Conservation (phyloP, 2,329 filamentous ascomycete genomes). For the Graphilbum sp. region DNA sequence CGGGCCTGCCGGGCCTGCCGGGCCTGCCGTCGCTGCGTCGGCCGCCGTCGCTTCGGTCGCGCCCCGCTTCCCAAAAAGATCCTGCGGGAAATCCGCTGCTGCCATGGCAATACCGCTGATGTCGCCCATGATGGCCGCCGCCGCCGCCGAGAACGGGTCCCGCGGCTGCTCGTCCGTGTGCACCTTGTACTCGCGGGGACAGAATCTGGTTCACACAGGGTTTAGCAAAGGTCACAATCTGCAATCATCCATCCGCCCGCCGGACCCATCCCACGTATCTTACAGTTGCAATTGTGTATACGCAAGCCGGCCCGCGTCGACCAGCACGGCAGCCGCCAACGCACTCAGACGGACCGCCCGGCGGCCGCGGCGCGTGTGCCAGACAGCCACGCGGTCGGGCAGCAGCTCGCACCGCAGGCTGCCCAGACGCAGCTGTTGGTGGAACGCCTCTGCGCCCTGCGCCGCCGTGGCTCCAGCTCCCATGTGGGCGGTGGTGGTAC, state of each 20-base stretch:
- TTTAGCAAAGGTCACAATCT: not conserved
- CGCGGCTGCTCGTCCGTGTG: slow-evolving; percentile 60
- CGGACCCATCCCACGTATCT: not conserved
- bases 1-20: no score
- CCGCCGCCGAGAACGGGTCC: slow-evolving; percentile 64
- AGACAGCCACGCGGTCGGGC: slow-evolving; percentile 53
- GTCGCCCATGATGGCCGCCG: slow-evolving; percentile 68
- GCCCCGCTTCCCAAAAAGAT: slow-evolving; percentile 24
- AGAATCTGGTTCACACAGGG: slow-evolving; percentile 6
- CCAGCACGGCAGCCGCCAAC: slow-evolving; percentile 52
- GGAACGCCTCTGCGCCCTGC: slow-evolving; percentile 48
- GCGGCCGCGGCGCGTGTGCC: slow-evolving; percentile 50
- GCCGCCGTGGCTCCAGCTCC: slow-evolving; percentile 24
- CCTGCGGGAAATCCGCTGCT: slow-evolving; percentile 53
- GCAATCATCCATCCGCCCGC: no score
- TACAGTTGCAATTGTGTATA: slow-evolving; percentile 60
- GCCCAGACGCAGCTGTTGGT: slow-evolving; percentile 51
- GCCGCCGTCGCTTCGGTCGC: slow-evolving; percentile 10
- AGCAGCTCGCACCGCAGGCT: slow-evolving; percentile 53
- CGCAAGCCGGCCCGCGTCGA: slow-evolving; percentile 42
- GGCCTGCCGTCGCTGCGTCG: no score
- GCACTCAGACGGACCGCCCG: slow-evolving; percentile 47
- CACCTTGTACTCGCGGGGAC: slow-evolving; percentile 42
- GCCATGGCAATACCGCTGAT: slow-evolving; percentile 67
- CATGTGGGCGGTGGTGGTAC: slow-evolving; percentile 20